Evolutionary conservation across 2,329 filamentous ascomycete genomes (phyloP), one percentile per base, ranked within the genome.

Genomic region (Aaosphaeria arxii): DNA sequence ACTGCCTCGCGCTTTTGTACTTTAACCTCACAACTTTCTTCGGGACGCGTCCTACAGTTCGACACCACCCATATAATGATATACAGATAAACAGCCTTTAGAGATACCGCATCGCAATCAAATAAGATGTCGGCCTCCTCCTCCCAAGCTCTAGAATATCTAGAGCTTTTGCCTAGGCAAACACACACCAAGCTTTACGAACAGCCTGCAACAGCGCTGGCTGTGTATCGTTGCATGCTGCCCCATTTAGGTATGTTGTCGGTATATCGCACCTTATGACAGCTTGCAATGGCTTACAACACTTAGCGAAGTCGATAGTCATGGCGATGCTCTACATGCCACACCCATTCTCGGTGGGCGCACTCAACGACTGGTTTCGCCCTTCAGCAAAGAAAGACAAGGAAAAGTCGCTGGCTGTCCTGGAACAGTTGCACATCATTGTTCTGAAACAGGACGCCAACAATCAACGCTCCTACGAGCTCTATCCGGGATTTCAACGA

Each of bases 221-320:
- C 94, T 57, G 91, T 99, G 63, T 97, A 97, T 71, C 85, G 94
- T 58, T 91, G 94, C 74, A 96, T 99, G 91, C 82, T 99, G 49
- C 90, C 94, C 49, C 88, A 95, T 65, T 75, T 97, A 52, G 90
- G 88, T 91, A 78, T 63, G 46, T 40, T 46, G 5, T 30, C 24
- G n/a, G 1, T 1, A 5, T 3, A 7, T 40, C 7, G 30, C 11
- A 11, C 41, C 44, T 51, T 57, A 39, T 41, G 11, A 56, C 11
- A 4, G 4, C 6, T 31, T n/a, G 36, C 7, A 11, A 17, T 9
- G 17, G 3, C 31, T 51, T 32, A 57, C 40, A 35, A 5, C 36
- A 24, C 30, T 36, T 61, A 89, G 92, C 94, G 59, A 97, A 99
- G 79, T 90, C 86, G 11, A 87, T 99, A 63, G 92, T 99, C 52